A percentile compares a stretch with the other conserved stretches of the same genome.
Evolutionary conservation across 129 eudicot genomes (phyloP).

Genomic region (Flaveria brownii): DNA sequence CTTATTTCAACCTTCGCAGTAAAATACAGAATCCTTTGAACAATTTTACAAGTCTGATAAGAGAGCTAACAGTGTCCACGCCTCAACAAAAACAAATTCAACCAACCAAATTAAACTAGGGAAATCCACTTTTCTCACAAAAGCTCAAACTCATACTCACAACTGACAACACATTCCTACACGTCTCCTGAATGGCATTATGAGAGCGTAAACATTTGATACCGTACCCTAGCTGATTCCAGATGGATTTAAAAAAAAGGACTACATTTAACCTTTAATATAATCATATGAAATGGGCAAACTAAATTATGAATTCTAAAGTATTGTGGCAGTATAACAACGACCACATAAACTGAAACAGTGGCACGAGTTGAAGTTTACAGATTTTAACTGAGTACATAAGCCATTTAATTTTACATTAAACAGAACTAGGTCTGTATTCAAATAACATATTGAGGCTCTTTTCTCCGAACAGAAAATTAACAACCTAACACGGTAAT

Average conservation of each 20-base stretch:
- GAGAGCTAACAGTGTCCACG: background rate
- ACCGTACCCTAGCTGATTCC: background rate
- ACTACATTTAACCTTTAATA: background rate
- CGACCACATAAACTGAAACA: background rate
- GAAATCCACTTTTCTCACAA: background rate
- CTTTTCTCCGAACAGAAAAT: background rate
- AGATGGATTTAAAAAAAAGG: background rate
- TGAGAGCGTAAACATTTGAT: background rate
- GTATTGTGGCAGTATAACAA: background rate
- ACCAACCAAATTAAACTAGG: background rate
- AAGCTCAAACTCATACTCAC: background rate
- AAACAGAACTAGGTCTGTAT: slow-evolving; percentile 1
- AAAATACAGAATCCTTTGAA: background rate
- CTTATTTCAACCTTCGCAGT: background rate
- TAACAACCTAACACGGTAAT: background rate
- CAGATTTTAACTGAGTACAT: background rate
- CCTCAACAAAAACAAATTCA: background rate
- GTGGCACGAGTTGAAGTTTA: no score
- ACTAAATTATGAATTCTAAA: background rate
- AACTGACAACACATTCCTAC: slow-evolving; percentile 7
- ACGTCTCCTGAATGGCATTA: slow-evolving; percentile 7
- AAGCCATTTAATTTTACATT: background rate
- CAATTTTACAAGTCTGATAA: background rate
- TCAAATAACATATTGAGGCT: background rate
- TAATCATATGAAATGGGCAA: background rate